Conservation (phyloP, 495 filamentous ascomycete species). For the Apiosordaria backusii region DNA sequence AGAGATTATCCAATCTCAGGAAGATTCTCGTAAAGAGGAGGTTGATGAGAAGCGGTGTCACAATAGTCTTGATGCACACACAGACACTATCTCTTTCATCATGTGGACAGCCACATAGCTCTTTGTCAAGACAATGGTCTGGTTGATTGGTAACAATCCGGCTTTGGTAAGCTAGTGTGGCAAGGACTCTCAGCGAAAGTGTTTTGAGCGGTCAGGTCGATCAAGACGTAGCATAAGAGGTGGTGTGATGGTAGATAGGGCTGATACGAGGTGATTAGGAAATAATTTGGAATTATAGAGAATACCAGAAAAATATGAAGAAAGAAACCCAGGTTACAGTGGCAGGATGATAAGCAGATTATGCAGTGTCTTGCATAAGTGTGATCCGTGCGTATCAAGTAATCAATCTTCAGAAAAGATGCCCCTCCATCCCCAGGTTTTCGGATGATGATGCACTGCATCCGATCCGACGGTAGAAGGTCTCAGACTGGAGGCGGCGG, state of each 20-base stretch:
- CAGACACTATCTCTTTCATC: not conserved
- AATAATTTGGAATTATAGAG: not conserved
- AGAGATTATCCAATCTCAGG: not conserved
- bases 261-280: not conserved
- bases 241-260: not conserved
- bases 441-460: not conserved
- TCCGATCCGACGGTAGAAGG: not conserved
- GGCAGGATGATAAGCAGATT: not conserved
- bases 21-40: not conserved
- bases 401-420: not conserved
- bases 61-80: not conserved
- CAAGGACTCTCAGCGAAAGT: too few species aligned
- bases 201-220: not conserved
- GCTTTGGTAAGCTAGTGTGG: not conserved
- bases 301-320: not conserved
- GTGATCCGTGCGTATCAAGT: not conserved
- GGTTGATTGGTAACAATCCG: not conserved
- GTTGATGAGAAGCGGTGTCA: not conserved
- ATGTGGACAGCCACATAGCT: not conserved
- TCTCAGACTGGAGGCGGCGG: too few species aligned
- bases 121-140: not conserved
- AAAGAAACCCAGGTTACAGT: not conserved
- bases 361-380: not conserved
- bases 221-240: not conserved
- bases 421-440: not conserved